Conservation (phyloP, 257 asterid species). For the Lavandula angustifolia region DNA sequence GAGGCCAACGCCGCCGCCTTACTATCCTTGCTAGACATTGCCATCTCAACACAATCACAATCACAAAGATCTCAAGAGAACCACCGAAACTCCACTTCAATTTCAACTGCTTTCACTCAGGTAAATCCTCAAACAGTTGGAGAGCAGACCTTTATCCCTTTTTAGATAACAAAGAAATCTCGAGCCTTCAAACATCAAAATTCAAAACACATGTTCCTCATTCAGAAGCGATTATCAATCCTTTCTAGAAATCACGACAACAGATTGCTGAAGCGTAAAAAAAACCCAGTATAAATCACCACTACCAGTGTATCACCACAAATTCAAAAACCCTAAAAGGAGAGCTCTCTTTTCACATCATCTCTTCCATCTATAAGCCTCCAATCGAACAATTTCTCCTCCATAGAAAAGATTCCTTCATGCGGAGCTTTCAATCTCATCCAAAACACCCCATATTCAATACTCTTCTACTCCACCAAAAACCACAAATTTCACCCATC, state of each 20-base stretch:
- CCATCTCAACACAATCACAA: conserved; percentile 44
- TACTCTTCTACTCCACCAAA: conserved; percentile 11
- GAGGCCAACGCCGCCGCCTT: conserved; percentile 37
- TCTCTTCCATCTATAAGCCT: conserved; percentile 38
- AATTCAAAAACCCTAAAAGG: not conserved
- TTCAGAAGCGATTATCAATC: conserved; percentile 23
- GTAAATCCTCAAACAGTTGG: conserved; percentile 28
- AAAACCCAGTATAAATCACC: conserved; percentile 20
- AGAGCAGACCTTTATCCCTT: not conserved
- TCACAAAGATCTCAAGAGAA: conserved; percentile 13
- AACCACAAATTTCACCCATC: conserved; percentile 22
- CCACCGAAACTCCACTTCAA: not conserved
- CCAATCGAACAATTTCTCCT: conserved; percentile 40
- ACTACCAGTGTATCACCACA: not conserved
- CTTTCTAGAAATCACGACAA: conserved; percentile 43
- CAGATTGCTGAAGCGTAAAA: conserved; percentile 24
- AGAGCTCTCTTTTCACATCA: conserved; percentile 22
- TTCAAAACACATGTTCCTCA: conserved; percentile 27
- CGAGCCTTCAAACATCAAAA: conserved; percentile 31
- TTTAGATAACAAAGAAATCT: conserved; percentile 16
- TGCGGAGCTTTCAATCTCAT: conserved; percentile 29
- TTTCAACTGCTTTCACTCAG: conserved; percentile 15
- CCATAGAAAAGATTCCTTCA: conserved; percentile 29
- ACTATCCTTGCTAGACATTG: conserved; percentile 73
- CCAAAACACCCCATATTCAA: conserved; percentile 25